These are phyloP conservation scores for Fonsecaea nubica DNA, from an alignment of 2,329 filamentous ascomycete genomes.

Conservation along the genomic window DNA sequence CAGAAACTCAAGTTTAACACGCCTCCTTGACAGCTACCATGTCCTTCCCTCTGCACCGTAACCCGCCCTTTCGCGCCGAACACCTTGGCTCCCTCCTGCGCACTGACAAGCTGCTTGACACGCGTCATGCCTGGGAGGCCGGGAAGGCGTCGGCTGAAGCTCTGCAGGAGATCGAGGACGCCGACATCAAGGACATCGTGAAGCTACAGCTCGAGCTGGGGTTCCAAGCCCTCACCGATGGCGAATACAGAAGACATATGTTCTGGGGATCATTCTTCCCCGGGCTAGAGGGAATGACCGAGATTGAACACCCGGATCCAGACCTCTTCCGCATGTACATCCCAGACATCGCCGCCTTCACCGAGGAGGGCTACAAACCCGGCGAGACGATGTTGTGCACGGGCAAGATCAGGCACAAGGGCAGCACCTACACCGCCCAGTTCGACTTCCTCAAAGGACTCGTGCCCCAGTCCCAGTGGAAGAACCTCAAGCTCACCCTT, in stretches of 20 bases:
- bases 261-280: conserved; percentile 58
- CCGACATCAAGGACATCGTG: conserved; percentile 69
- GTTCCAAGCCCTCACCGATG: conserved; percentile 70
- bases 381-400: conserved; percentile 58
- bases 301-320: conserved; percentile 51
- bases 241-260: conserved; percentile 67
- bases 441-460: conserved; percentile 61
- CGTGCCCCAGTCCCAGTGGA: conserved; percentile 62
- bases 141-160: conserved; percentile 61
- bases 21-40: not conserved
- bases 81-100: conserved; percentile 75
- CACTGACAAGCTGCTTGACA: conserved; percentile 66
- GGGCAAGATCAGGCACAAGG: conserved; percentile 58
- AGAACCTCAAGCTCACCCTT: conserved; percentile 67
- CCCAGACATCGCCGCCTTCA: conserved; percentile 63
- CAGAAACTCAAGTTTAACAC: not conserved
- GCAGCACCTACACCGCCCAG: conserved; percentile 53
- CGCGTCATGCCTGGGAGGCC: conserved; percentile 63
- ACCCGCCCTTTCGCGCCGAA: conserved; percentile 72
- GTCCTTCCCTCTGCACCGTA: conserved; percentile 24
- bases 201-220: conserved; percentile 68
- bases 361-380: conserved; percentile 58
- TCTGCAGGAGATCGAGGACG: conserved; percentile 67
- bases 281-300: conserved; percentile 56
- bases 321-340: conserved; percentile 60